phyloP scores from a whole-genome alignment of 1,139 yeast genomes.

The Blastobotrys elegans region DNA sequence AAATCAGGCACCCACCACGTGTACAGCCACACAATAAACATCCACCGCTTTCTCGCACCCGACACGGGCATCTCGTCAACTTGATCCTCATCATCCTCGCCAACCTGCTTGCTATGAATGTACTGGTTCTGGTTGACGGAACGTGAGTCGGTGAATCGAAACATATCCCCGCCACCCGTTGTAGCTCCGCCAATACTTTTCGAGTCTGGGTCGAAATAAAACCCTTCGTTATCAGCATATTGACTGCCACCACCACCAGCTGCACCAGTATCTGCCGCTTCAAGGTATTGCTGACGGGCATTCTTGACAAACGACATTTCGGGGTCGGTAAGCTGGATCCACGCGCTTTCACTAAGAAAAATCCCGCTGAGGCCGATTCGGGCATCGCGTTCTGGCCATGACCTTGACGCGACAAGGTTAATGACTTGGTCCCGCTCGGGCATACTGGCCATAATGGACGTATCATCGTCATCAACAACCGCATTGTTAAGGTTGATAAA shows the following conservation, averaged over 20 bases:
- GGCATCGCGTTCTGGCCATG: constrained; percentile 39
- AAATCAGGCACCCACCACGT: constrained; percentile 41
- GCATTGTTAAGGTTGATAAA: constrained; percentile 31
- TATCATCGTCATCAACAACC: constrained; percentile 19
- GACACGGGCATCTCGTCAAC: constrained; percentile 29
- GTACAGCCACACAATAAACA: constrained; percentile 35
- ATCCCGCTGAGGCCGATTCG: constrained; percentile 40
- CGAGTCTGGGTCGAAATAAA: constrained; percentile 33
- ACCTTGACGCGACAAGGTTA: constrained; percentile 28
- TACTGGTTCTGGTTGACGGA: constrained; percentile 29
- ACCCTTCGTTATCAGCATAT: constrained; percentile 29
- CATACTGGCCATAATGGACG: constrained; percentile 13
- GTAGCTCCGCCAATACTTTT: constrained; percentile 34
- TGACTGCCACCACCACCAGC: constrained; percentile 12
- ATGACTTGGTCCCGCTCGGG: constrained; percentile 36
- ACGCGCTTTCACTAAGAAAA: constrained; percentile 38
- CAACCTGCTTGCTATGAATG: constrained; percentile 31
- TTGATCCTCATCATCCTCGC: constrained; percentile 34
- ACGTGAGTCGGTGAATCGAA: constrained; percentile 31
- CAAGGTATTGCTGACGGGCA: constrained; percentile 27
- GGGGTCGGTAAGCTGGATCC: constrained; percentile 40
- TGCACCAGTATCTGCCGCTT: constrained; percentile 22
- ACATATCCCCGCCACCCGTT: constrained; percentile 37
- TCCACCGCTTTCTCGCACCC: constrained; percentile 34
- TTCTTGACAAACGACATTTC: constrained; percentile 33